Evolutionary conservation across 306 rosid species (phyloP).

Genomic region (Rubus parviflorus): DNA sequence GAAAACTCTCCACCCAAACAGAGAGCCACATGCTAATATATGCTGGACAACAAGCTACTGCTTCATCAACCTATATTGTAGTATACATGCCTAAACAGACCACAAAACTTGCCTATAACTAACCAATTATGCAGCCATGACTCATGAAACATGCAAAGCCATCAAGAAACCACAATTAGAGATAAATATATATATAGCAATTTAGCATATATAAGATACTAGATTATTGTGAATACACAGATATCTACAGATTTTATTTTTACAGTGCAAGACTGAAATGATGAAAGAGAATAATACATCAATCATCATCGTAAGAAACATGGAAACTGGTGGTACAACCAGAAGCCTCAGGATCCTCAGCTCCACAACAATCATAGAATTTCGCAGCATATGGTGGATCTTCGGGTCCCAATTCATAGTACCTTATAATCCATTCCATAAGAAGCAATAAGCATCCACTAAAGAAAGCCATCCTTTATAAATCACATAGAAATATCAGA

Average conservation of each 20-base stretch:
- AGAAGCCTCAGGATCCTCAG: conserved; percentile 71
- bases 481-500: neutral
- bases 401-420: conserved; percentile 73
- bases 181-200: neutral
- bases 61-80: neutral
- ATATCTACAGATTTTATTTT: neutral
- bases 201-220: conserved; percentile 1
- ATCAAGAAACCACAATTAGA: neutral
- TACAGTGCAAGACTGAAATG: neutral
- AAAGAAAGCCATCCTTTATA: neutral
- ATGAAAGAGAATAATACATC: conserved; percentile 26
- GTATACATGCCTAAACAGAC: neutral
- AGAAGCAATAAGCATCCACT: conserved; percentile 21
- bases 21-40: neutral
- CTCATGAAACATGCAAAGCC: neutral
- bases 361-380: conserved; percentile 95
- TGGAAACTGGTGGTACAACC: conserved; percentile 82
- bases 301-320: conserved; percentile 71
- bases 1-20: neutral
- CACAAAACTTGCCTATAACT: neutral
- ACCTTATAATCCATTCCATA: conserved; percentile 43
- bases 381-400: conserved; percentile 88
- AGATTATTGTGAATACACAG: neutral
- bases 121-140: neutral
- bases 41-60: neutral